Conservation (phyloP, 2,329 filamentous ascomycete genomes). For the Aphanocladium album region DNA sequence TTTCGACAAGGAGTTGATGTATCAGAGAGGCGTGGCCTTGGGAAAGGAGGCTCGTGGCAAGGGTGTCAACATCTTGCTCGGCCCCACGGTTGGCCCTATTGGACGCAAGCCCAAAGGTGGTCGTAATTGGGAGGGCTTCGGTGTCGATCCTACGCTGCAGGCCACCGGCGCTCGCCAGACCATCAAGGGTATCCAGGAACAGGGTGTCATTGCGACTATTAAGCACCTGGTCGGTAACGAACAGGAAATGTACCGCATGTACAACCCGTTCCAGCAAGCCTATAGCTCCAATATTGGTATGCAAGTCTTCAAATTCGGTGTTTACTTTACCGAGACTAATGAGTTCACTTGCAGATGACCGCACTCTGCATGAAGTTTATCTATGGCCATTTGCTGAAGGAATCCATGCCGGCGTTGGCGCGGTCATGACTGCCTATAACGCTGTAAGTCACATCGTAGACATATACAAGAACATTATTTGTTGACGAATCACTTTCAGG, state of each 20-base stretch:
- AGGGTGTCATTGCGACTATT: constrained; percentile 52
- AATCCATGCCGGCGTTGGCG: constrained; percentile 73
- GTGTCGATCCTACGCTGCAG: constrained; percentile 66
- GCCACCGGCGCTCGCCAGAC: constrained; percentile 73
- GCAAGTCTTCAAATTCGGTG: neutral
- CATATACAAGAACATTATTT: neutral
- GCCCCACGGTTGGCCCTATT: constrained; percentile 65
- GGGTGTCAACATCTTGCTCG: constrained; percentile 66
- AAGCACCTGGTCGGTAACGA: constrained; percentile 54
- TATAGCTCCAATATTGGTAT: constrained; percentile 70
- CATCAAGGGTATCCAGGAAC: constrained; percentile 63
- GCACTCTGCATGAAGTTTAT: constrained; percentile 70
- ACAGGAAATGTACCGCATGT: constrained; percentile 61
- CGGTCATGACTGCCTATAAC: constrained; percentile 85
- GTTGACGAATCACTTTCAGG: constrained; percentile 25
- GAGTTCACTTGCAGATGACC: constrained; percentile 45
- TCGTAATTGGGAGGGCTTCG: constrained; percentile 72
- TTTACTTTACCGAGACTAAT: neutral
- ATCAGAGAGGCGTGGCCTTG: constrained; percentile 60
- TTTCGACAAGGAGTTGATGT: constrained; percentile 68
- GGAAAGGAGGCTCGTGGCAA: constrained; percentile 70
- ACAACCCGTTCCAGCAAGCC: constrained; percentile 44
- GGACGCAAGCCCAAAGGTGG: constrained; percentile 69
- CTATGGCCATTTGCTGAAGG: constrained; percentile 82
- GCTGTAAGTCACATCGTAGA: constrained; percentile 31